phyloP scores from a whole-genome alignment of 1,139 yeast genomes.

The Lodderomyces parapsilosis region DNA sequence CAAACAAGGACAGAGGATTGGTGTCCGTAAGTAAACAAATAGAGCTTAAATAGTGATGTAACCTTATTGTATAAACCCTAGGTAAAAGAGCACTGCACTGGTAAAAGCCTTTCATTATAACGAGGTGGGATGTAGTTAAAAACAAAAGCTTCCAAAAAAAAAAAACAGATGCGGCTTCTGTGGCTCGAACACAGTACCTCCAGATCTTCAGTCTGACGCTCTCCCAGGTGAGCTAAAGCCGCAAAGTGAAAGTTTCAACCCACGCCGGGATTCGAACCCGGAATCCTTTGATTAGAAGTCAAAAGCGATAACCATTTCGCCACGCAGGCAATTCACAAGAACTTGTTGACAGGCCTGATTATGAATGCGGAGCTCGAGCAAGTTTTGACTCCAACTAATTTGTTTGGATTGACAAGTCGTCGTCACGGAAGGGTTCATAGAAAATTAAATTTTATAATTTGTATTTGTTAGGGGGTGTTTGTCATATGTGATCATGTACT shows the following conservation, averaged over 20 bases:
- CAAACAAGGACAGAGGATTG: slow-evolving; percentile 66
- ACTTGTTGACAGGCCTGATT: no score
- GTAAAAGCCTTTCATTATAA: neutral
- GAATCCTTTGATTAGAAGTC: slow-evolving; percentile 14
- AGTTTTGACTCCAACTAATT: no score
- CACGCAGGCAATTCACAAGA: slow-evolving; percentile 8
- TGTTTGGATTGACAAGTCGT: no score
- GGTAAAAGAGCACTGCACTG: no score
- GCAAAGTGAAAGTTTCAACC: slow-evolving; percentile 11
- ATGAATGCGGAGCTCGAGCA: no score
- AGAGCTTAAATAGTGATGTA: neutral
- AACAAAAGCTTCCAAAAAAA: neutral
- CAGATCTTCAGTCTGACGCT: slow-evolving; percentile 59
- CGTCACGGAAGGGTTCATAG: no score
- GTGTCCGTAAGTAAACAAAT: slow-evolving; percentile 47
- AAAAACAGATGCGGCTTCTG: slow-evolving; percentile 38
- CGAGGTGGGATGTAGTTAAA: no score
- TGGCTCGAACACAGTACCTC: slow-evolving; percentile 60
- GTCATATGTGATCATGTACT: no score
- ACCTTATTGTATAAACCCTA: neutral
- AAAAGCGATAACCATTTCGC: slow-evolving; percentile 14
- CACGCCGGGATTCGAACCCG: slow-evolving; percentile 14
- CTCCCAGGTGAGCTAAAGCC: slow-evolving; percentile 58
- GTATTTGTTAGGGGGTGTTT: no score
- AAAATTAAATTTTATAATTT: no score